A percentile compares a stretch with the other conserved stretches of the same genome.
Evolutionary conservation across 371 early-diverging fungal species (phyloP).

Genomic region (Rhizomucor miehei): DNA sequence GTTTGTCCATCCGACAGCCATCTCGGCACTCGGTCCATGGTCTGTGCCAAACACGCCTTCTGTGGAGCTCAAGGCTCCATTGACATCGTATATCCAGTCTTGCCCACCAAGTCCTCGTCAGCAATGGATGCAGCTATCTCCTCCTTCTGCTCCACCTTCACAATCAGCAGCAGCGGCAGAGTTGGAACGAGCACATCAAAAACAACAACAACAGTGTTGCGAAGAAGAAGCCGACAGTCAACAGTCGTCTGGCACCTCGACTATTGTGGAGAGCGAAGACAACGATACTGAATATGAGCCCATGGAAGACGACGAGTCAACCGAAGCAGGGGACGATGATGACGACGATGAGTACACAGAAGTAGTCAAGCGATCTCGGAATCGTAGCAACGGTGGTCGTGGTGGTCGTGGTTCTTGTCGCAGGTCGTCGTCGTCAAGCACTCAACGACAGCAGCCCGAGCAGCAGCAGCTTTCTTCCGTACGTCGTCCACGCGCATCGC

Average conservation of each 20-base stretch:
- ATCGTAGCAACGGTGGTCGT: too few relatives aligned
- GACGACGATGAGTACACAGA: slow-evolving; percentile 12
- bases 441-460: not conserved
- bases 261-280: slow-evolving; percentile 1
- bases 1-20: too few relatives aligned
- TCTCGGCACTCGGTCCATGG: not conserved
- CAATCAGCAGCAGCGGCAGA: too few relatives aligned
- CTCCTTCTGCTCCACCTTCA: not conserved
- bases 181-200: not conserved
- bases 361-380: too few relatives aligned
- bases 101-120: slow-evolving; percentile 3
- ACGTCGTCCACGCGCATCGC: not conserved
- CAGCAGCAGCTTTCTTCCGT: not conserved
- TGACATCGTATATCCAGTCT: not conserved
- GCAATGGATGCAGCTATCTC: too few relatives aligned
- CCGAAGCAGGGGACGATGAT: not conserved
- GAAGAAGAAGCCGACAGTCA: slow-evolving; percentile 1
- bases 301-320: slow-evolving; percentile 2
- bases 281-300: slow-evolving; percentile 8
- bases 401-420: too few relatives aligned
- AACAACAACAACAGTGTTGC: not conserved
- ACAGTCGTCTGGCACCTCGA: not conserved
- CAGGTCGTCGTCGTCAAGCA: slow-evolving; percentile 5
- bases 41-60: too few relatives aligned
- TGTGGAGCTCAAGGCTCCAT: too few relatives aligned